phyloP scores from a whole-genome alignment of 2,329 filamentous ascomycete genomes.

The Colletotrichum eleusines region DNA sequence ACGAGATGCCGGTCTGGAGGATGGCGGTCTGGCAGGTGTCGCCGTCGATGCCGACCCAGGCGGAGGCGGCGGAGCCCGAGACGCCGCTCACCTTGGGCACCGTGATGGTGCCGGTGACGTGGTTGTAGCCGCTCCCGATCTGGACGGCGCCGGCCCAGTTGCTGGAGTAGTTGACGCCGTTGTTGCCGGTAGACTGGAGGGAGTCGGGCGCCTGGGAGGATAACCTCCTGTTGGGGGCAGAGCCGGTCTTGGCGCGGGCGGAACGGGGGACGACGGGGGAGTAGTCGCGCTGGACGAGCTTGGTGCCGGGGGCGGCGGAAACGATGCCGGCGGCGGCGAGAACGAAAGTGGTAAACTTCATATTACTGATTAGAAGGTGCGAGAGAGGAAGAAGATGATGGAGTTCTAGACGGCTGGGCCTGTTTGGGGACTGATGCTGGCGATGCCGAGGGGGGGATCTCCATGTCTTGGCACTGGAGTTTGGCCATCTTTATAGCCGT shows the following conservation, averaged over 20 bases:
- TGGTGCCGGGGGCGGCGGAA: slow-evolving; percentile 38
- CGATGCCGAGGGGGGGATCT: not conserved
- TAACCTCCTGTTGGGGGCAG: slow-evolving; percentile 42
- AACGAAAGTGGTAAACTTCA: slow-evolving; percentile 41
- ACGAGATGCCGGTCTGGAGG: slow-evolving; percentile 58
- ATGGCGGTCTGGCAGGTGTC: slow-evolving; percentile 56
- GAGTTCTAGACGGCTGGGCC: not conserved
- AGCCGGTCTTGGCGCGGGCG: slow-evolving; percentile 25
- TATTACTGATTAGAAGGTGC: not conserved
- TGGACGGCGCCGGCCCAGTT: slow-evolving; percentile 50
- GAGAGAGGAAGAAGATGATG: no score
- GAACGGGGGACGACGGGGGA: slow-evolving; percentile 23
- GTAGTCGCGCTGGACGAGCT: slow-evolving; percentile 30
- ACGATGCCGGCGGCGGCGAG: slow-evolving; percentile 40
- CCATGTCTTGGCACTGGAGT: not conserved
- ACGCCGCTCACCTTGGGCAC: slow-evolving; percentile 46
- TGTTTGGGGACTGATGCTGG: slow-evolving; percentile 21
- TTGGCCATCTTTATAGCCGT: slow-evolving; percentile 14
- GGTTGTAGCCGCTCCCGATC: slow-evolving; percentile 46
- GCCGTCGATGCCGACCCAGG: slow-evolving; percentile 64
- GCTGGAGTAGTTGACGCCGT: slow-evolving; percentile 44
- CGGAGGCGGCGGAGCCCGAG: slow-evolving; percentile 48
- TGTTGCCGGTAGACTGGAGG: slow-evolving; percentile 16
- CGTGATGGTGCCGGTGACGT: slow-evolving; percentile 48
- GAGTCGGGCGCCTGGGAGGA: slow-evolving; percentile 5